phyloP scores from a whole-genome alignment of 441 rosid genomes.

The Geranium incanum region DNA sequence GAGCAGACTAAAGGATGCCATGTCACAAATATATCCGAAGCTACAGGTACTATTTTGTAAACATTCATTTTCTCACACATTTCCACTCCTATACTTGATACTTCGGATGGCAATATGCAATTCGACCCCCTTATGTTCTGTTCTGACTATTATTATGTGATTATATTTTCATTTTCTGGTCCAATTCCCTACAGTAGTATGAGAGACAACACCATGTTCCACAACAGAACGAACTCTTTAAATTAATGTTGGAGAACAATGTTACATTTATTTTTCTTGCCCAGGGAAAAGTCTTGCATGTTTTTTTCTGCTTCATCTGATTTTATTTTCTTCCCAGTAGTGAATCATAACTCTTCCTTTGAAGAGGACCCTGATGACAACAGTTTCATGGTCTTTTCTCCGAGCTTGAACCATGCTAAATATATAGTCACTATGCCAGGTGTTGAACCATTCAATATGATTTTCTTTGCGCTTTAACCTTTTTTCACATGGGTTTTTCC shows the following conservation, averaged over 20 bases:
- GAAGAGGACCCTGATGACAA: not conserved
- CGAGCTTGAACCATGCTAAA: not conserved
- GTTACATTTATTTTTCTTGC: not conserved
- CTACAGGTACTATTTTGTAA: conserved; percentile 48
- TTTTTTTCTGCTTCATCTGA: too few relatives aligned
- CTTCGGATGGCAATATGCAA: not conserved
- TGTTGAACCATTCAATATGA: not conserved
- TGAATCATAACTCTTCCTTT: too few relatives aligned
- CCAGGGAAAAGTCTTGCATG: not conserved
- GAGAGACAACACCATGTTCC: not conserved
- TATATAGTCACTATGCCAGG: not conserved
- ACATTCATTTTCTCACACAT: conserved; percentile 2
- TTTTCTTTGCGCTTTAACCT: not conserved
- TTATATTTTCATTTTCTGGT: not conserved
- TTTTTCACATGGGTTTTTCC: not conserved
- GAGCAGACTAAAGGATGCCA: conserved; percentile 69
- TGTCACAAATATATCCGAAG: conserved; percentile 77
- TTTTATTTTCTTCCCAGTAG: too few relatives aligned
- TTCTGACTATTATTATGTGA: not conserved
- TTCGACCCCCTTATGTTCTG: not conserved
- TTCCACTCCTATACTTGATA: not conserved
- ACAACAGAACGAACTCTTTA: not conserved
- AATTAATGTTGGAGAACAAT: not conserved
- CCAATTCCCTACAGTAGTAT: not conserved
- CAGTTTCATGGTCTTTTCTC: not conserved